phyloP scores from a whole-genome alignment of 305 asterid species.

The Plantago lanceolata region DNA sequence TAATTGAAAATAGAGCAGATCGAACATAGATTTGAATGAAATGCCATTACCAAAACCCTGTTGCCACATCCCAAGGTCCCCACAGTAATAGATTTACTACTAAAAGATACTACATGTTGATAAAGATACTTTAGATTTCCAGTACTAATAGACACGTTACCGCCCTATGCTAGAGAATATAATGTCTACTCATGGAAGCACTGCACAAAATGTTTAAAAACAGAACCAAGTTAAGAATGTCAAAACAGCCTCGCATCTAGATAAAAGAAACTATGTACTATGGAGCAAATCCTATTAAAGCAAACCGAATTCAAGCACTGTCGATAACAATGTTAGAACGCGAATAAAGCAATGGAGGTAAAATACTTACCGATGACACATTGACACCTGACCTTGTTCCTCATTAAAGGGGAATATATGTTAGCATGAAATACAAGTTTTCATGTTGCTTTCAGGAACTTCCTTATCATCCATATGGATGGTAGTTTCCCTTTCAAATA shows the following conservation, averaged over 20 bases:
- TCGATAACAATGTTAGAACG: neutral
- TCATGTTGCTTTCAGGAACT: neutral
- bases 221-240: constrained; percentile 3
- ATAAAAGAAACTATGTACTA: neutral
- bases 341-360: neutral
- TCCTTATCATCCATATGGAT: neutral
- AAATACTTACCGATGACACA: neutral
- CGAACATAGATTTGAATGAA: neutral
- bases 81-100: neutral
- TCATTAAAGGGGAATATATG: neutral
- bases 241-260: neutral
- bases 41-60: neutral
- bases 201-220: neutral
- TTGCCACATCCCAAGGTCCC: neutral
- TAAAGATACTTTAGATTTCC: neutral
- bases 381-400: neutral
- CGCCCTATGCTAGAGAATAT: neutral
- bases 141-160: neutral
- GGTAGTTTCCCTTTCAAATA: constrained; percentile 28
- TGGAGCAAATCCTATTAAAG: neutral
- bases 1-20: neutral
- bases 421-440: neutral
- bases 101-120: neutral
- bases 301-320: neutral
- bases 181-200: neutral